Conservation (phyloP, 148 eudicot species). For the Fallopia convolvulus region DNA sequence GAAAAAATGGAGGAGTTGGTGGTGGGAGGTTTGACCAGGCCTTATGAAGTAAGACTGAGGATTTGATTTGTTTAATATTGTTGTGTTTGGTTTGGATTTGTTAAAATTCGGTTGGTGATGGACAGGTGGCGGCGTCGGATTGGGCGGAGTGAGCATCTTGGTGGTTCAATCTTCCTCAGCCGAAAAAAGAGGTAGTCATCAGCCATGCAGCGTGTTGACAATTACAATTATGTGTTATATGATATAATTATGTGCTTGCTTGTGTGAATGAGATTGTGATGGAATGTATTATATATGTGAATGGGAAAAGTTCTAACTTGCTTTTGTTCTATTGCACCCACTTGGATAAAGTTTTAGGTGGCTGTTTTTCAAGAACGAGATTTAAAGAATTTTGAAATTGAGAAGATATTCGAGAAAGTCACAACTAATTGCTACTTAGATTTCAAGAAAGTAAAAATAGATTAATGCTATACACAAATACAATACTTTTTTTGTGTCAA, state of each 20-base stretch:
- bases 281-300: not conserved
- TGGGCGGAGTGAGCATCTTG: not conserved
- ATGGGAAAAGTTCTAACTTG: not conserved
- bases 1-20: conserved; percentile 4
- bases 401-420: not conserved
- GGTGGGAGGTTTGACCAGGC: not conserved
- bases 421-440: too few species aligned
- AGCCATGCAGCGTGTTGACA: not conserved
- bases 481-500: too few species aligned
- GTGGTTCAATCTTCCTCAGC: conserved; percentile 3
- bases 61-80: not conserved
- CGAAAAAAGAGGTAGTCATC: not conserved
- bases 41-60: not conserved
- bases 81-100: conserved; percentile 6
- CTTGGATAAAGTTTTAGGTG: not conserved
- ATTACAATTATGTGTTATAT: not conserved
- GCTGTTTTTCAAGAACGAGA: too few species aligned
- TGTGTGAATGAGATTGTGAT: conserved; percentile 11
- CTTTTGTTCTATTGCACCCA: not conserved
- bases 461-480: not conserved
- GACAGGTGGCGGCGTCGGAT: not conserved
- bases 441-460: not conserved
- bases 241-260: not conserved
- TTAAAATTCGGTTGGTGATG: not conserved
- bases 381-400: not conserved